phyloP scores from a whole-genome alignment of 768 basidiomycete genomes.

The Kockovaella imperatae region DNA sequence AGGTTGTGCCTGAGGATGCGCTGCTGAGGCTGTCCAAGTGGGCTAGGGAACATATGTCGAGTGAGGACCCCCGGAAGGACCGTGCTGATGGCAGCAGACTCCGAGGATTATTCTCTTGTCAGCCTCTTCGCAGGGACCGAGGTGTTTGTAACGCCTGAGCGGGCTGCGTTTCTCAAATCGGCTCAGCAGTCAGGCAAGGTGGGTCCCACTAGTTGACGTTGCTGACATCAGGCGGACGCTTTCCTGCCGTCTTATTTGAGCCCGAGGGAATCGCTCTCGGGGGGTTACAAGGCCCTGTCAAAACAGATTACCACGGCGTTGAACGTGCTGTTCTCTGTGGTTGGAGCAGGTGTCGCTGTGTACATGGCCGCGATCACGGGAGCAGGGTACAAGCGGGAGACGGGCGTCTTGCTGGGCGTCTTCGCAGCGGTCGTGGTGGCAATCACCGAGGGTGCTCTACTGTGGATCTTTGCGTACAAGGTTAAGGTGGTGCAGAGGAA shows the following conservation, averaged over 20 bases:
- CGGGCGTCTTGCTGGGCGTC: conserved; percentile 18
- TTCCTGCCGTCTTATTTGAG: conserved; percentile 31
- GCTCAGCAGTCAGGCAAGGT: conserved; percentile 24
- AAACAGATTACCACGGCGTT: conserved; percentile 22
- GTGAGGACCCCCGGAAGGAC: too few relatives aligned
- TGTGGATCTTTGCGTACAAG: conserved; percentile 21
- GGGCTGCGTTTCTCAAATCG: conserved; percentile 11
- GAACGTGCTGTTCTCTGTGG: conserved; percentile 37
- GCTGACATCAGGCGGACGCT: conserved; percentile 12
- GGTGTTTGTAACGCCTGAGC: conserved; percentile 23
- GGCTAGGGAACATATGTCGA: too few relatives aligned
- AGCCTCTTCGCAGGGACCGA: conserved; percentile 29
- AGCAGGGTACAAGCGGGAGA: conserved; percentile 25
- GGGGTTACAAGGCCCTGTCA: conserved; percentile 23
- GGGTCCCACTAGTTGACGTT: conserved; percentile 1
- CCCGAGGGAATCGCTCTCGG: conserved; percentile 12
- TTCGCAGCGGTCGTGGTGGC: conserved; percentile 27
- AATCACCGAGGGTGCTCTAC: conserved; percentile 24
- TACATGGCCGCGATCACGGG: conserved; percentile 22
- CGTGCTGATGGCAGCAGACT: conserved; percentile 18
- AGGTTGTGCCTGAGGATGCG: too few relatives aligned
- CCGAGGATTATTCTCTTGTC: conserved; percentile 15
- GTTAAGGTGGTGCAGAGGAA: conserved; percentile 9
- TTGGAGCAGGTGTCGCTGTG: conserved; percentile 30
- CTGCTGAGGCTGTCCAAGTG: too few relatives aligned